These are phyloP conservation scores for Antrodiella citrinella DNA, from an alignment of 768 basidiomycete species.

Conservation along the genomic window DNA sequence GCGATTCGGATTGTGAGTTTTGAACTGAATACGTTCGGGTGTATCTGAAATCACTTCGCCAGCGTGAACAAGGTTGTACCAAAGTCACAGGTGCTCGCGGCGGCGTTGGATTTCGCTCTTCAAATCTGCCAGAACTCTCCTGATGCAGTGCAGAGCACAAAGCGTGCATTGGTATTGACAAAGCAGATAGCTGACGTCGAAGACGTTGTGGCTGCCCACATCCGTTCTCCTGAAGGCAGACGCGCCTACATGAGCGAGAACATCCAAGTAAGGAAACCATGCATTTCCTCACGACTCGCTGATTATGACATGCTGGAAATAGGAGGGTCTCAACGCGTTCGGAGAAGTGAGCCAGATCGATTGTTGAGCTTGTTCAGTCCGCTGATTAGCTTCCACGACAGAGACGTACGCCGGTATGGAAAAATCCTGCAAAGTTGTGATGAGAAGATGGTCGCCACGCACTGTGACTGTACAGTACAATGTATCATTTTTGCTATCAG, in stretches of 20 bases:
- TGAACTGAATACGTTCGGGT: background rate
- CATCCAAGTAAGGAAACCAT: slow-evolving; percentile 45
- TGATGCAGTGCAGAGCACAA: slow-evolving; percentile 72
- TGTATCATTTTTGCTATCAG: too few species aligned
- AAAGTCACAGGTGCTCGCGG: slow-evolving; percentile 41
- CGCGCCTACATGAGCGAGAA: slow-evolving; percentile 55
- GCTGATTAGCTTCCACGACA: slow-evolving; percentile 11
- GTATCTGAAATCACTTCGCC: slow-evolving; percentile 10
- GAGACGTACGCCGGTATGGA: slow-evolving; percentile 47
- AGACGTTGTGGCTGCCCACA: slow-evolving; percentile 39
- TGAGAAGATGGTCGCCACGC: too few species aligned
- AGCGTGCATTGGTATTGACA: slow-evolving; percentile 52
- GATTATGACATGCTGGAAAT: too few species aligned
- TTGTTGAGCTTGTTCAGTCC: background rate
- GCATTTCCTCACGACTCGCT: slow-evolving; percentile 1
- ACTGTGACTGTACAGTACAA: too few species aligned
- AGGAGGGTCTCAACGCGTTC: slow-evolving; percentile 72
- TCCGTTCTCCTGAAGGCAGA: slow-evolving; percentile 38
- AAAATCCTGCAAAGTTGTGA: slow-evolving; percentile 43
- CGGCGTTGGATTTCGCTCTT: slow-evolving; percentile 55
- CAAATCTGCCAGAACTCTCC: slow-evolving; percentile 62
- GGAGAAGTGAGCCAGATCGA: slow-evolving; percentile 36
- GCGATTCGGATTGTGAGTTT: slow-evolving; percentile 63
- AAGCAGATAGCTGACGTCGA: slow-evolving; percentile 44
- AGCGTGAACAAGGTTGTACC: slow-evolving; percentile 72